Base-by-base conservation (phyloP, 2,329 filamentous ascomycete species). In the Drechslerella dactyloides region DNA sequence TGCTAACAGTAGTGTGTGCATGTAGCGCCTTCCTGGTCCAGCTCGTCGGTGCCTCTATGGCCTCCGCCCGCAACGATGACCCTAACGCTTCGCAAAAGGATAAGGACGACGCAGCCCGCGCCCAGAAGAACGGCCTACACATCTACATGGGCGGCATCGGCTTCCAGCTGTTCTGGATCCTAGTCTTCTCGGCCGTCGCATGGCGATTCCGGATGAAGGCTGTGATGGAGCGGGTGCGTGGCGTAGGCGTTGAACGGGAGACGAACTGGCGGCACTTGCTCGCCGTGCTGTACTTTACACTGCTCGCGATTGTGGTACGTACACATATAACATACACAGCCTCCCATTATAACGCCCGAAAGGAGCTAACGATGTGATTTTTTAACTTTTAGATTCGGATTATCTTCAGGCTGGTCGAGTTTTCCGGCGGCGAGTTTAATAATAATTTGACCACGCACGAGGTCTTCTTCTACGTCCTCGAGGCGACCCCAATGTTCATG, bases 351-450 rank as follows among this genome's bases (percentile, higher is more conserved):
- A n/a, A n/a, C n/a, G n/a, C n/a, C n/a, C n/a, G n/a, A n/a, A n/a
- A n/a, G n/a, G n/a, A n/a, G n/a, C n/a, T n/a, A n/a, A n/a, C n/a
- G n/a, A n/a, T n/a, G n/a, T n/a, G n/a, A n/a, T n/a, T n/a, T n/a
- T n/a, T n/a, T n/a, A n/a, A n/a, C n/a, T n/a, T n/a, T n/a, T 51
- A 85, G 81, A 77, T 82, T 27, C 84, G 86, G 35, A 87, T 88
- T 76, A 82, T 86, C 73, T 89, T 84, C 78, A 84, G 86, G 30
- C 80, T 89, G 1, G 78, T 81, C 58, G 85, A 89, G 76, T 88
- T 84, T 75, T 80, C 81, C 0, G 79, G 80, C 2, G 84, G 83
- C 10, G 78, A 85, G 19, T 40, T 52, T 19, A n/a, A 64, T 13
- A 58, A 51, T 15, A 66, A 51, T 2, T 53, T 66, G 3, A 81